Percentiles rank a stretch among this genome's conserved stretches.
These are phyloP conservation scores for Parietaria judaica DNA, from an alignment of 306 rosid species.

Conservation along the genomic window DNA sequence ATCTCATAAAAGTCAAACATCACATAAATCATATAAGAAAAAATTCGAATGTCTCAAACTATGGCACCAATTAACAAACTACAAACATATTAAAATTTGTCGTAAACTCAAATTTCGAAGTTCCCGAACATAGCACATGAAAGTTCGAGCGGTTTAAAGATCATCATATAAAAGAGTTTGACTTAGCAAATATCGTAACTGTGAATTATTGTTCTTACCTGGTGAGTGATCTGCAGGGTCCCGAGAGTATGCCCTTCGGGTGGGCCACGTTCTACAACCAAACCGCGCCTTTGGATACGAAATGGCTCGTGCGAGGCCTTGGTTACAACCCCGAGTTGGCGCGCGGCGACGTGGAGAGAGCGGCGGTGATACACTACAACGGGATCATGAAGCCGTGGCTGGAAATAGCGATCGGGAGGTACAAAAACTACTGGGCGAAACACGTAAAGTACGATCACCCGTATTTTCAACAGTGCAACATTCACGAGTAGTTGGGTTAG, in stretches of 20 bases:
- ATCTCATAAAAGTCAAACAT: too few species aligned
- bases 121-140: too few species aligned
- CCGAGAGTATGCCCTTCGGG: conserved; percentile 79
- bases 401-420: conserved; percentile 64
- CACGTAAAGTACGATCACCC: conserved; percentile 48
- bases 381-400: conserved; percentile 96
- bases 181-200: too few species aligned
- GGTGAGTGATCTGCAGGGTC: conserved; percentile 49
- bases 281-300: conserved; percentile 52
- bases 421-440: conserved; percentile 68
- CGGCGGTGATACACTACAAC: conserved; percentile 82
- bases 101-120: too few species aligned
- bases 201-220: not conserved
- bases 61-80: too few species aligned
- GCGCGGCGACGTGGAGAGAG: conserved; percentile 43
- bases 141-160: too few species aligned
- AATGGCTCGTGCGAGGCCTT: conserved; percentile 83
- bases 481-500: conserved; percentile 45
- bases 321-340: conserved; percentile 46
- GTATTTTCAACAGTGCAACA: conserved; percentile 77
- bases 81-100: too few species aligned
- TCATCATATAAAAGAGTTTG: too few species aligned
- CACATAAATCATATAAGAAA: too few species aligned
- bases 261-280: conserved; percentile 86
- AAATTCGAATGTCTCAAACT: too few species aligned